These are phyloP conservation scores for Cryphonectria naterciae DNA, from an alignment of 2,329 filamentous ascomycete genomes.

Conservation along the genomic window DNA sequence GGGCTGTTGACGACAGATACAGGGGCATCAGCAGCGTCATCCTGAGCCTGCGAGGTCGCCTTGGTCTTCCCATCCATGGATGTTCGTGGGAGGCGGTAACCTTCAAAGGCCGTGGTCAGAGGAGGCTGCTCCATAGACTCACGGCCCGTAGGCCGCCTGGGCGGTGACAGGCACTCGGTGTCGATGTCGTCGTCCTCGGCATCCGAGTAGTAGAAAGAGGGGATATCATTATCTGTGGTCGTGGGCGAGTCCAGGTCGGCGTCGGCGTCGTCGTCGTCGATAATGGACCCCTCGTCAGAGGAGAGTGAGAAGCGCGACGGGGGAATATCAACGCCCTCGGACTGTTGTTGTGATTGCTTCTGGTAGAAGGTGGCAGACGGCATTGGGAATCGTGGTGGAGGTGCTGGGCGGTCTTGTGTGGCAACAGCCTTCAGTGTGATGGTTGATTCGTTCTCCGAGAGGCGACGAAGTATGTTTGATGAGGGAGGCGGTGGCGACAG, in stretches of 20 bases:
- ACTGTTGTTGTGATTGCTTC: constrained; percentile 31
- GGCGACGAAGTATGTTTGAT: constrained; percentile 31
- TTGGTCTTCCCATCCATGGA: constrained; percentile 35
- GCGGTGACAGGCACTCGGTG: constrained; percentile 40
- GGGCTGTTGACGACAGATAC: constrained; percentile 27
- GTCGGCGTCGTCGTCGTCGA: constrained; percentile 32
- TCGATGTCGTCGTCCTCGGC: constrained; percentile 46
- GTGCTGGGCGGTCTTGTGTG: constrained; percentile 31
- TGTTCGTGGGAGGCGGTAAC: constrained; percentile 53
- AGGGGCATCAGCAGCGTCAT: constrained; percentile 20
- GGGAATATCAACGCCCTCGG: constrained; percentile 36
- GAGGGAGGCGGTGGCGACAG: constrained; percentile 57
- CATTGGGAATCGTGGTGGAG: constrained; percentile 37
- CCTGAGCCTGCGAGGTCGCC: constrained; percentile 21
- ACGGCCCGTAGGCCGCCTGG: constrained; percentile 30
- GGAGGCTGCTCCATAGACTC: constrained; percentile 33
- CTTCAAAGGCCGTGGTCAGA: constrained; percentile 38
- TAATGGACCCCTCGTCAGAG: constrained; percentile 38
- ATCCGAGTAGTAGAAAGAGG: constrained; percentile 52
- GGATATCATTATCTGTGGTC: constrained; percentile 46
- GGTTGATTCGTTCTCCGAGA: constrained; percentile 30
- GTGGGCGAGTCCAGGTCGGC: constrained; percentile 37
- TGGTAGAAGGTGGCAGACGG: constrained; percentile 30
- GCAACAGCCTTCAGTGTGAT: constrained; percentile 19
- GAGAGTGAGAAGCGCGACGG: constrained; percentile 37